phyloP scores from a whole-genome alignment of 2,329 filamentous ascomycete species.

The Grosmannia huntii region DNA sequence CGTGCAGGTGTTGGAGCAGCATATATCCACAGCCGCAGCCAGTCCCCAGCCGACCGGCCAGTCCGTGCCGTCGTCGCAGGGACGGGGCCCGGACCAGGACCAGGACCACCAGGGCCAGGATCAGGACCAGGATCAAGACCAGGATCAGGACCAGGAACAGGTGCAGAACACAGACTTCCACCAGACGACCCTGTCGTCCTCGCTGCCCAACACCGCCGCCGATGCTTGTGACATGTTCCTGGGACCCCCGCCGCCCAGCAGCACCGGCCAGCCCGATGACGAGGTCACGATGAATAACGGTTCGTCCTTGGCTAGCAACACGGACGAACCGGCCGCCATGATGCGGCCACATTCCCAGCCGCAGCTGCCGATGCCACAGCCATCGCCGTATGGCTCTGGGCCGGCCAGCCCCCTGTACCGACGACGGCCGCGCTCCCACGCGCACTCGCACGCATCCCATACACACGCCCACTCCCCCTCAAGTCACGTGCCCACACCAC shows the following conservation, averaged over 20 bases:
- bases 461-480: too few species aligned
- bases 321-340: background rate
- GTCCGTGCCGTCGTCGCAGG: too few species aligned
- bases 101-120: background rate
- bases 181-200: background rate
- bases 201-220: too few species aligned
- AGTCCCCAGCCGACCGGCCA: too few species aligned
- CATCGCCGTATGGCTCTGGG: background rate
- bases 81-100: background rate
- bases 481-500: background rate
- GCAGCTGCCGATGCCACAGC: background rate
- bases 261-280: background rate
- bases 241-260: background rate
- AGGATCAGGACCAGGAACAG: background rate
- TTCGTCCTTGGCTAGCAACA: background rate
- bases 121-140: background rate
- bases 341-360: background rate
- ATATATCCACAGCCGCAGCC: background rate
- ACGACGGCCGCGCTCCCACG: background rate
- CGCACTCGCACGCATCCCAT: too few species aligned
- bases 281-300: background rate
- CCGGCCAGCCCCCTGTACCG: background rate
- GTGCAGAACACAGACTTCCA: too few species aligned
- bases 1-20: constrained; percentile 1
- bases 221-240: background rate